Percentiles rank a stretch among this genome's conserved stretches.
phyloP scores from a whole-genome alignment of 2,329 filamentous ascomycete species.

The Penicillium sp. region DNA sequence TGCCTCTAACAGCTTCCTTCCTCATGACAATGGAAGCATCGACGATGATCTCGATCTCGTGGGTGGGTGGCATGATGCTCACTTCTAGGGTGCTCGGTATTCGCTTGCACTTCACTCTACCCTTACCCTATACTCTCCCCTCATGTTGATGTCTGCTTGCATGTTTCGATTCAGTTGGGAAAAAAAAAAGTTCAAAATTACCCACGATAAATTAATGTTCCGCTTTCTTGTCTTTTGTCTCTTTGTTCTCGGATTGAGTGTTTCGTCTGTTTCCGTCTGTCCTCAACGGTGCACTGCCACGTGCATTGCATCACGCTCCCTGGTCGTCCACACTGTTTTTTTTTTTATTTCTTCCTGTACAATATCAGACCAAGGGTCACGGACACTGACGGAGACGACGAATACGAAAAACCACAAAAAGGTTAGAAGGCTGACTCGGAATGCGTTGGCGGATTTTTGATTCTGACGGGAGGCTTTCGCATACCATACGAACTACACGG shows the following conservation, averaged over 20 bases:
- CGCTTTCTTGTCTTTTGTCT: slow-evolving; percentile 18
- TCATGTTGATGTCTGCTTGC: slow-evolving; percentile 20
- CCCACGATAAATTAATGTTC: slow-evolving; percentile 27
- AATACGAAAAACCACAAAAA: slow-evolving; percentile 28
- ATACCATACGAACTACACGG: slow-evolving; percentile 20
- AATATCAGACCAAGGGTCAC: slow-evolving; percentile 21
- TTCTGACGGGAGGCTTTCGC: slow-evolving; percentile 15
- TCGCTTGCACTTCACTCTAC: slow-evolving; percentile 12
- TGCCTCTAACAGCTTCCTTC: slow-evolving; percentile 32
- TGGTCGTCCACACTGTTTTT: slow-evolving; percentile 12
- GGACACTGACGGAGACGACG: slow-evolving; percentile 10
- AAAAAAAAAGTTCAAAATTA: slow-evolving; percentile 26
- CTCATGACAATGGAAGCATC: slow-evolving; percentile 53
- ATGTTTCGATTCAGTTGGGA: slow-evolving; percentile 23
- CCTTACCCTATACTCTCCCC: slow-evolving; percentile 10
- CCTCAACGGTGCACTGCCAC: slow-evolving; percentile 4
- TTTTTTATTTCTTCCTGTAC: slow-evolving; percentile 18
- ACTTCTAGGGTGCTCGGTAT: slow-evolving; percentile 49
- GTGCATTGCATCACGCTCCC: background rate
- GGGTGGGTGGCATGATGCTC: slow-evolving; percentile 79
- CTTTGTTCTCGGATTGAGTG: slow-evolving; percentile 20
- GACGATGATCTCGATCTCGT: slow-evolving; percentile 88
- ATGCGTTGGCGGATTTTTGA: slow-evolving; percentile 11
- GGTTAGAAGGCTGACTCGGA: slow-evolving; percentile 26
- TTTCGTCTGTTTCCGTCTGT: slow-evolving; percentile 16